phyloP scores from a whole-genome alignment of 2,329 filamentous ascomycete genomes.

The Beauveria sp. region DNA sequence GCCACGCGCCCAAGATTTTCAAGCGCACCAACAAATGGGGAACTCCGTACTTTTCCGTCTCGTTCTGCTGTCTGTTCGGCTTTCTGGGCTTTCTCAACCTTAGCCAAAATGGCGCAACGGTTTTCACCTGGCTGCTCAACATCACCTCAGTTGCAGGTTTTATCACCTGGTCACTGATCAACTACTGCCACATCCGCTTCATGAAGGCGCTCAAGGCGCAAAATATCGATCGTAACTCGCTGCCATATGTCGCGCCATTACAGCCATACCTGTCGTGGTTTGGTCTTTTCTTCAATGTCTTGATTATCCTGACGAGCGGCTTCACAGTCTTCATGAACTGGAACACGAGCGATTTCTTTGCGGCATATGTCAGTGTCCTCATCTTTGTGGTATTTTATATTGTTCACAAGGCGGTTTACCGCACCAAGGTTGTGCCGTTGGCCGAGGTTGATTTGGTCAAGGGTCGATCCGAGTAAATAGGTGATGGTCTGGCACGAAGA shows the following conservation, averaged over 20 bases:
- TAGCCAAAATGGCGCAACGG: constrained; percentile 46
- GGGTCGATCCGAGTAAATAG: constrained; percentile 16
- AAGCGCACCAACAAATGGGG: constrained; percentile 52
- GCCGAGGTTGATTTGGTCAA: constrained; percentile 28
- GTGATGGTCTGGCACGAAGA: not conserved
- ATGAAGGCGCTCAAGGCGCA: constrained; percentile 51
- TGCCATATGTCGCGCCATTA: constrained; percentile 54
- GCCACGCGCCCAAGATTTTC: constrained; percentile 54
- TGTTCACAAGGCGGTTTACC: constrained; percentile 49
- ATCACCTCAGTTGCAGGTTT: constrained; percentile 62
- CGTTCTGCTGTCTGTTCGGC: constrained; percentile 45
- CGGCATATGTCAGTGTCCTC: constrained; percentile 56
- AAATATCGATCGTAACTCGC: constrained; percentile 45
- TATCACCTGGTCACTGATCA: constrained; percentile 63
- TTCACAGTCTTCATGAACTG: constrained; percentile 62
- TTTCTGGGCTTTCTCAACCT: constrained; percentile 63
- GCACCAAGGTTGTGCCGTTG: constrained; percentile 31
- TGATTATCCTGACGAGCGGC: constrained; percentile 61
- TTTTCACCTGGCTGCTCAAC: constrained; percentile 68
- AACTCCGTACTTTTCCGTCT: constrained; percentile 56
- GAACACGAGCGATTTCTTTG: constrained; percentile 53
- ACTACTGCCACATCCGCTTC: constrained; percentile 56
- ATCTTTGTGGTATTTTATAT: constrained; percentile 53
- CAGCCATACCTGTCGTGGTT: constrained; percentile 61
- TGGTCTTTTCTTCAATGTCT: constrained; percentile 55